A percentile compares a stretch with the other conserved stretches of the same genome.
Conservation (phyloP, 1,284 basidiomycete species). For the Leccinum huronense region DNA sequence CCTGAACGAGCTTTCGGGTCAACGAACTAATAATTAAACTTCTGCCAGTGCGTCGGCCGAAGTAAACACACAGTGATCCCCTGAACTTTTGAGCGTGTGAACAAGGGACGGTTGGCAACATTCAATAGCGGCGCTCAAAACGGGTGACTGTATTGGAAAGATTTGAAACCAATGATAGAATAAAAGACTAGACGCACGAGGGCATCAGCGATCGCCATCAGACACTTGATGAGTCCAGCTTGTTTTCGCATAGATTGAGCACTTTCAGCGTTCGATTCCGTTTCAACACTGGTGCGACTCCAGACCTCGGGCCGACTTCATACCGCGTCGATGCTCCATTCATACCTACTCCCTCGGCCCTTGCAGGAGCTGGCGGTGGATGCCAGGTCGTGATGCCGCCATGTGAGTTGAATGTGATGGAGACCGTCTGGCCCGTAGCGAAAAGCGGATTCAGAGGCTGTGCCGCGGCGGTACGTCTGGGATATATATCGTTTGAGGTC, state of each 20-base stretch:
- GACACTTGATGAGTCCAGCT: constrained; percentile 76
- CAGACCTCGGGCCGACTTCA: no score
- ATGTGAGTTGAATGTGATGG: constrained; percentile 47
- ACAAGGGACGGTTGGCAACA: no score
- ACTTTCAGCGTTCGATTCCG: constrained; percentile 94
- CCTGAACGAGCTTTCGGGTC: no score
- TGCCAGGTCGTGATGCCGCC: constrained; percentile 21
- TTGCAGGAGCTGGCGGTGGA: constrained; percentile 26
- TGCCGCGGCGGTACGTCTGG: constrained; percentile 42
- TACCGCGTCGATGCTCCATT: constrained; percentile 1
- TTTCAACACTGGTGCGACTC: constrained; percentile 58
- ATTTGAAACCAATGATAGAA: neutral
- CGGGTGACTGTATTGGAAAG: no score
- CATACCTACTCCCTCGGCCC: constrained; percentile 6
- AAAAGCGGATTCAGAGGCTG: constrained; percentile 48
- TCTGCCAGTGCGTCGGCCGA: no score
- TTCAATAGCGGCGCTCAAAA: no score
- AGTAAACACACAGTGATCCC: no score
- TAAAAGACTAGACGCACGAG: constrained; percentile 52
- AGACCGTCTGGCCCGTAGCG: constrained; percentile 56
- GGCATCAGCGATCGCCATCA: constrained; percentile 85
- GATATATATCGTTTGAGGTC: constrained; percentile 72
- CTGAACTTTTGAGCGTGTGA: no score
- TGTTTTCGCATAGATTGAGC: constrained; percentile 92
- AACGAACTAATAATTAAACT: no score